Evolutionary conservation across 2,329 filamentous ascomycete species (phyloP).

Genomic region (Claviceps purpurea): DNA sequence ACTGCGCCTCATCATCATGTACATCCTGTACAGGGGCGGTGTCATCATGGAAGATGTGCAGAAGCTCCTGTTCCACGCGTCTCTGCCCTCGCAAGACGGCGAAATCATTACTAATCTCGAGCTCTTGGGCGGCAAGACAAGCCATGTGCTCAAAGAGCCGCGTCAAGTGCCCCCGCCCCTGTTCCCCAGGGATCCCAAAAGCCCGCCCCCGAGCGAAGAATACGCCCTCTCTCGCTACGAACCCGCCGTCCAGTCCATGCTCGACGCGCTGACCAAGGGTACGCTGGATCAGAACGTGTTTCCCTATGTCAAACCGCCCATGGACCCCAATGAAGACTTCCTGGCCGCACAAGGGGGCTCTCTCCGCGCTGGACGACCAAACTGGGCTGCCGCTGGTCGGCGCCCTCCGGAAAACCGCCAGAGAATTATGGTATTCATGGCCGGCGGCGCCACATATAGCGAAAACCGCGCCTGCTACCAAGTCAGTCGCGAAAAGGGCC

Average conservation of each 20-base stretch:
- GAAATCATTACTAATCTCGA: slow-evolving; percentile 67
- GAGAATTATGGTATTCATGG: slow-evolving; percentile 85
- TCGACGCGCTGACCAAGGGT: slow-evolving; percentile 60
- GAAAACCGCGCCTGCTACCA: slow-evolving; percentile 87
- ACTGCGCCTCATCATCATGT: slow-evolving; percentile 73
- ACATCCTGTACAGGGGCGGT: slow-evolving; percentile 75
- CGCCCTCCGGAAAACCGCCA: slow-evolving; percentile 68
- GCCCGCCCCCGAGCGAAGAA: slow-evolving; percentile 51
- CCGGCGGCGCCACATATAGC: slow-evolving; percentile 86
- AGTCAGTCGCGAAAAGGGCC: slow-evolving; percentile 53
- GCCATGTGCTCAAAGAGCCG: slow-evolving; percentile 60
- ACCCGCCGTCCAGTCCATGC: slow-evolving; percentile 65
- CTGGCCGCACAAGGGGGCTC: slow-evolving; percentile 52
- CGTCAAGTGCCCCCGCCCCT: slow-evolving; percentile 52
- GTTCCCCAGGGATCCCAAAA: slow-evolving; percentile 54
- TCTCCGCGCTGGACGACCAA: slow-evolving; percentile 80
- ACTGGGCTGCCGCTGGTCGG: slow-evolving; percentile 78
- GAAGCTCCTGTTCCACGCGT: slow-evolving; percentile 71
- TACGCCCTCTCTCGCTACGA: slow-evolving; percentile 80
- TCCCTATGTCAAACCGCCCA: slow-evolving; percentile 59
- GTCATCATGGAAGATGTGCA: slow-evolving; percentile 72
- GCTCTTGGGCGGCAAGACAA: slow-evolving; percentile 63
- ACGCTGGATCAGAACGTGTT: slow-evolving; percentile 53
- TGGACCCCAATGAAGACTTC: slow-evolving; percentile 47
- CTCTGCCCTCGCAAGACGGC: slow-evolving; percentile 60